Evolutionary conservation across 2,329 filamentous ascomycete genomes (phyloP), one percentile per base, ranked within the genome.

Genomic region (Ceratocystis smalleyi): DNA sequence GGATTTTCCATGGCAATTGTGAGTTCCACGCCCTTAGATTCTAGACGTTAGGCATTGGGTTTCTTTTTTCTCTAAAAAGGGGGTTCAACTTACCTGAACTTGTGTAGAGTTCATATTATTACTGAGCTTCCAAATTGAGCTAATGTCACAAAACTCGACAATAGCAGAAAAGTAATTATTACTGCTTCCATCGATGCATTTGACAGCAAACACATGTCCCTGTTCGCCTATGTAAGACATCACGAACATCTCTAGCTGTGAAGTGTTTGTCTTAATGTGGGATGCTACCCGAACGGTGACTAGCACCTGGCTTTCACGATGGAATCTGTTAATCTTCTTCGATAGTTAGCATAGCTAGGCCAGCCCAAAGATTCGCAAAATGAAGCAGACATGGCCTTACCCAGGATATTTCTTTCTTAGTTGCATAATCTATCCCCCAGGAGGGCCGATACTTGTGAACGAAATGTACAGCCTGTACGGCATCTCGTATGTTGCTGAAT

Each of bases 151-250:
- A 57, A 57, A 57, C 54, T 57, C 54, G 30, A 57, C 30, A 7
- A 57, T 35, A 35, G 54, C 54, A 8, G 54, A 57, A n/a, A 57
- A 57, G 8, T 35, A 30, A 24, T 57, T 12, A 17, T 57, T 35
- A n/a, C 32, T 57, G 24, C 22, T 35, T n/a, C 54, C 54, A 8
- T 24, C 54, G 19, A 57, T 35, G 27, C 32, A 57, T n/a, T 75
- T 71, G 74, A 79, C 78, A 65, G 45, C 69, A 68, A 70, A 47
- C 17, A 45, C 60, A 19, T 62, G 40, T 22, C 60, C 60, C 19
- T 47, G 45, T n/a, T 47, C 43, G 35, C 43, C 43, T 12, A 47
- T 24, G n/a, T 40, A 62, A 27, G 59, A 32, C 45, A 35, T 47
- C 40, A 43, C 55, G 19, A 63, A 62, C 24, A 43, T 54, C 19